Evolutionary conservation across 768 basidiomycete genomes (phyloP), one percentile per base, ranked within the genome.

Genomic region (Naematelia aurantialba): DNA sequence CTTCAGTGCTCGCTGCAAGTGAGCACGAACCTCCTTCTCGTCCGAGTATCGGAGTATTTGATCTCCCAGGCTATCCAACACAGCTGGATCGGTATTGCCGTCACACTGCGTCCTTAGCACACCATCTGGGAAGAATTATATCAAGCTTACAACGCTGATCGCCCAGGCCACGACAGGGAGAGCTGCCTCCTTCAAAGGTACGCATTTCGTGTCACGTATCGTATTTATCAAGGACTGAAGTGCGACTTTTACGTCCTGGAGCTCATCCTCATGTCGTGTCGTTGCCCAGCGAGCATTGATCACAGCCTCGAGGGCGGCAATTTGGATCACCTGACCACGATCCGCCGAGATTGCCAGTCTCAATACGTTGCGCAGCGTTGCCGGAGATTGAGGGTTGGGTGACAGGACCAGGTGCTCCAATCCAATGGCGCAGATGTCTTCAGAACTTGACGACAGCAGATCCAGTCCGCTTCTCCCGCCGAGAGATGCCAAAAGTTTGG

Each of bases 171-270:
- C 45, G 42, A 59, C 58, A 4, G 59, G 54, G 44, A 73, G 46
- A 19, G 55, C 63, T 19, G 71, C 71, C 49, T 73, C 71, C 45
- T 49, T 45, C 11, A 73, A 48, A 1, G 68, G 71, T 19, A 70
- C 57, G 52, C 63, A 65, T 25, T 21, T 53, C 4, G 44, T 51
- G 12, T 39, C 22, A 22, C 17, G n/a, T 5, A 57, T 19, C 17
- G 48, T 11, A 10, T 30, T 46, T 57, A 10, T 8, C 21, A 21
- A 22, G 10, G 17, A 13, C 14, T n/a, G 31, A 2, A 29, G 26
- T 27, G 31, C 11, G 14, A 17, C 19, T 45, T 29, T 31, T 19
- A 26, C 26, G 17, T n/a, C 26, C 22, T 30, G 26, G 24, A 5
- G 17, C 3, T 42, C 49, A 31, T 39, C 25, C 22, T n/a, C 42